Evolutionary conservation across 495 filamentous ascomycete genomes (phyloP).

Genomic region (Lophiotrema nucula): DNA sequence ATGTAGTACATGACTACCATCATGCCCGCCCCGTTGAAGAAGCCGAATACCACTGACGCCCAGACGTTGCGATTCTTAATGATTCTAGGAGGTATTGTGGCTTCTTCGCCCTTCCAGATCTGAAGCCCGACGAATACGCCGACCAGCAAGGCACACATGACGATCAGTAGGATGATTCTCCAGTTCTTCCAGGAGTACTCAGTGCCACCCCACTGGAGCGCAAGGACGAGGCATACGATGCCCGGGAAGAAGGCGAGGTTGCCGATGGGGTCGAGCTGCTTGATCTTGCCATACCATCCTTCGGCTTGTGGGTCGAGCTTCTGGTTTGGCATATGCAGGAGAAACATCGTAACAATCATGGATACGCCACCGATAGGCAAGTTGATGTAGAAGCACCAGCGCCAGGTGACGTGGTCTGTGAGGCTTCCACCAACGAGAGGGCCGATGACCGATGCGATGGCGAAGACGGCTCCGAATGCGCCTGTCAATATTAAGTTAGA

Average conservation of each 20-base stretch:
- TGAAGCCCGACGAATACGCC: slow-evolving; percentile 64
- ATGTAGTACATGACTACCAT: slow-evolving; percentile 59
- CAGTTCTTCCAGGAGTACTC: slow-evolving; percentile 64
- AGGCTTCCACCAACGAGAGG: slow-evolving; percentile 42
- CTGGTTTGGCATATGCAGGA: slow-evolving; percentile 46
- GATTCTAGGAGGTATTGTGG: slow-evolving; percentile 73
- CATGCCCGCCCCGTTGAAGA: slow-evolving; percentile 60
- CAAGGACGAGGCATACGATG: slow-evolving; percentile 71
- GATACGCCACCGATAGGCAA: slow-evolving; percentile 61
- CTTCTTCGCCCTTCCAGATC: slow-evolving; percentile 64
- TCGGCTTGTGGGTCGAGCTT: not conserved
- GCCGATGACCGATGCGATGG: slow-evolving; percentile 60
- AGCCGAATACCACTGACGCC: slow-evolving; percentile 52
- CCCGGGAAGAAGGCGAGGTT: slow-evolving; percentile 67
- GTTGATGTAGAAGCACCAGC: slow-evolving; percentile 86
- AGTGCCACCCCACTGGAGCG: slow-evolving; percentile 82
- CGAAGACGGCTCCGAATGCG: slow-evolving; percentile 76
- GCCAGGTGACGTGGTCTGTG: slow-evolving; percentile 58
- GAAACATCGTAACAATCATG: slow-evolving; percentile 52
- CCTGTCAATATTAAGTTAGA: slow-evolving; percentile 1
- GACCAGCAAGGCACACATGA: slow-evolving; percentile 66
- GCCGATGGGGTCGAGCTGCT: slow-evolving; percentile 66
- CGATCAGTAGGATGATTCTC: slow-evolving; percentile 69
- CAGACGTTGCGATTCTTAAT: slow-evolving; percentile 69
- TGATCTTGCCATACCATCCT: slow-evolving; percentile 47